phyloP scores from a whole-genome alignment of 2,329 filamentous ascomycete species.

The Stachybotrys elegans region DNA sequence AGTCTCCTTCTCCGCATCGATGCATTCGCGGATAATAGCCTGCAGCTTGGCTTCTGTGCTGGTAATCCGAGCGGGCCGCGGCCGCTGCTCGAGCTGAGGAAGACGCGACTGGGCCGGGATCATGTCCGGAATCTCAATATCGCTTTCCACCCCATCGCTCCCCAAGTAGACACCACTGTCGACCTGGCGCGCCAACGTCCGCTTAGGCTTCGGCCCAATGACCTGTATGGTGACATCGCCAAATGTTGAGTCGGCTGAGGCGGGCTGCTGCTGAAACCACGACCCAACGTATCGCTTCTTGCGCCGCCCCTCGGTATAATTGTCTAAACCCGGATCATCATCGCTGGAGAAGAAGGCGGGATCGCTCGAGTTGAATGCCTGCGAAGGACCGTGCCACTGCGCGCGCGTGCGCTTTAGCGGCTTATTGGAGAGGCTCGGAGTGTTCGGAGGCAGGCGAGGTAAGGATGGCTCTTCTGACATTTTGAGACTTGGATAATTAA shows the following conservation, averaged over 20 bases:
- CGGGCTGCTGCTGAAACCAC: slow-evolving; percentile 61
- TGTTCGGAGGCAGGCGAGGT: slow-evolving; percentile 30
- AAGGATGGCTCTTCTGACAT: slow-evolving; percentile 38
- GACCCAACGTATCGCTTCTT: slow-evolving; percentile 62
- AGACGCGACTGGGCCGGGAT: slow-evolving; percentile 29
- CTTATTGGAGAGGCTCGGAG: slow-evolving; percentile 33
- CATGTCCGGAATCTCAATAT: slow-evolving; percentile 22
- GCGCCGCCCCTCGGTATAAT: slow-evolving; percentile 51
- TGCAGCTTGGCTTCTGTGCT: slow-evolving; percentile 39
- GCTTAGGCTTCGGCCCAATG: slow-evolving; percentile 35
- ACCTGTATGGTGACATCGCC: slow-evolving; percentile 28
- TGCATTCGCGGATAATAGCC: slow-evolving; percentile 42
- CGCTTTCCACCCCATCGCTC: slow-evolving; percentile 49
- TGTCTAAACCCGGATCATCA: slow-evolving; percentile 62
- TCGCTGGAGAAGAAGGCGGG: slow-evolving; percentile 68
- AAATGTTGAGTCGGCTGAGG: slow-evolving; percentile 43
- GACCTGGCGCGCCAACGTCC: slow-evolving; percentile 51
- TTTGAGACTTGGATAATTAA: too few species aligned
- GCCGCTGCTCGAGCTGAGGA: slow-evolving; percentile 29
- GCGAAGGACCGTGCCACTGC: slow-evolving; percentile 19
- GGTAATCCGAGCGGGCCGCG: slow-evolving; percentile 24
- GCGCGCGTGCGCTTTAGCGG: slow-evolving; percentile 33
- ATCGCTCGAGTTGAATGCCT: slow-evolving; percentile 59
- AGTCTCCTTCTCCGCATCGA: slow-evolving; percentile 54
- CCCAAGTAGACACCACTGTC: slow-evolving; percentile 69